A percentile compares a stretch with the other conserved stretches of the same genome.
Evolutionary conservation across 2,329 filamentous ascomycete genomes (phyloP).

Genomic region (Xylaria sp.): DNA sequence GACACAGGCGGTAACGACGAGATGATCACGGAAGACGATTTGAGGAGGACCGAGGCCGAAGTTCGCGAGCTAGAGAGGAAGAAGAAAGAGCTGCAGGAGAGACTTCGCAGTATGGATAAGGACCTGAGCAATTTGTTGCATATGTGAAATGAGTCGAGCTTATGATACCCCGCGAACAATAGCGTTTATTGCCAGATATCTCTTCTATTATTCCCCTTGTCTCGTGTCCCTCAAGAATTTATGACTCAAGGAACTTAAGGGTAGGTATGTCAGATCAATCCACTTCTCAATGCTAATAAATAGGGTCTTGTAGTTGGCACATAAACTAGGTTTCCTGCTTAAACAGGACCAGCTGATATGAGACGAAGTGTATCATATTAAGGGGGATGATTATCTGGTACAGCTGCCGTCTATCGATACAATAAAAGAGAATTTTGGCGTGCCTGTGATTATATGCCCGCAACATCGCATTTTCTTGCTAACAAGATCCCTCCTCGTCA

Average conservation of each 20-base stretch:
- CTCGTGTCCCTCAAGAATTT: neutral
- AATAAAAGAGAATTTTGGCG: neutral
- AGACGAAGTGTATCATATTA: neutral
- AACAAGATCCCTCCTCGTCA: neutral
- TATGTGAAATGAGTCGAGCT: slow-evolving; percentile 53
- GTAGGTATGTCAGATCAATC: neutral
- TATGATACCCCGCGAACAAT: slow-evolving; percentile 34
- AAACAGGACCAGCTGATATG: neutral
- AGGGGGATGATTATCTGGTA: neutral
- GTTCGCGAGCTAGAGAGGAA: slow-evolving; percentile 64
- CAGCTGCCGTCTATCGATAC: neutral
- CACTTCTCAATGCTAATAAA: neutral
- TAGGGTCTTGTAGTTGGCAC: neutral
- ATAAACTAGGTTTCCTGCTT: neutral
- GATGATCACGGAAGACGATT: slow-evolving; percentile 73
- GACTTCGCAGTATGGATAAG: slow-evolving; percentile 64
- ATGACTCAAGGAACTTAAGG: neutral
- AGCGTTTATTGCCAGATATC: neutral
- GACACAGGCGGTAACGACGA: slow-evolving; percentile 51
- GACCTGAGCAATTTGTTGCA: slow-evolving; percentile 64
- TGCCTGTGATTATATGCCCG: neutral
- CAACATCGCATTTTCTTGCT: neutral
- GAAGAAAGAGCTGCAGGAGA: slow-evolving; percentile 65
- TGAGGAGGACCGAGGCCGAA: slow-evolving; percentile 75
- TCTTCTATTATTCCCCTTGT: neutral